Evolutionary conservation across 441 rosid species (phyloP).

Genomic region (Gossypium gossypioides): DNA sequence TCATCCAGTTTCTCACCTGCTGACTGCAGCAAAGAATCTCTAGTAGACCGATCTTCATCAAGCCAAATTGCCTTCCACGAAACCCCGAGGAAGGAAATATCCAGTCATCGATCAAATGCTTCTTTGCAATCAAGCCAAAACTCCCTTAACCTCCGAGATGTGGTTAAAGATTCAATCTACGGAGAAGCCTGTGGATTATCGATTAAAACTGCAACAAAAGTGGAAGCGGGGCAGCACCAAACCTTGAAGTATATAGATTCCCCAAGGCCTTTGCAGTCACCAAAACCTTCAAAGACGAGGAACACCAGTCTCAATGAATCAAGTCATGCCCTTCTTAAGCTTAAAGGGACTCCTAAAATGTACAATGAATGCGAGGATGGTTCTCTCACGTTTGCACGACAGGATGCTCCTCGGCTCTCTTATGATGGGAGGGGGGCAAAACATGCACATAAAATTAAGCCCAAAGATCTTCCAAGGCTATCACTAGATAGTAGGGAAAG

Average conservation of each 20-base stretch:
- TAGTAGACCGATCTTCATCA: background rate
- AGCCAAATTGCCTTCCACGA: background rate
- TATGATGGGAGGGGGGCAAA: constrained; percentile 68
- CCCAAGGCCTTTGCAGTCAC: constrained; percentile 52
- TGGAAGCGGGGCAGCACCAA: constrained; percentile 26
- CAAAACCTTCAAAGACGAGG: constrained; percentile 37
- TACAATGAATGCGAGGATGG: constrained; percentile 21
- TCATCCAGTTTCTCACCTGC: constrained; percentile 65
- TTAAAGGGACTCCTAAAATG: background rate
- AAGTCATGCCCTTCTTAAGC: constrained; percentile 29
- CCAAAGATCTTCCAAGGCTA: constrained; percentile 77
- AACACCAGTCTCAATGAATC: constrained; percentile 35
- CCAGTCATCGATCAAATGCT: constrained; percentile 19
- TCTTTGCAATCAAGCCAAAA: constrained; percentile 26
- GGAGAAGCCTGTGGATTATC: constrained; percentile 47
- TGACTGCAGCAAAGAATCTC: constrained; percentile 36
- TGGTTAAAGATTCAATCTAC: constrained; percentile 52
- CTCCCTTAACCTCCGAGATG: constrained; percentile 42
- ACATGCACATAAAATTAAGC: constrained; percentile 42
- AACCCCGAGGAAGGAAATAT: background rate
- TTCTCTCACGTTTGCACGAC: constrained; percentile 17
- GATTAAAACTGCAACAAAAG: constrained; percentile 30
- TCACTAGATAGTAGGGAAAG: constrained; percentile 75
- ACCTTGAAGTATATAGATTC: constrained; percentile 53
- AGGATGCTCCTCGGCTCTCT: constrained; percentile 71